Base-by-base conservation (phyloP, 108 stramenopile genomes). In the Fragilaria radians region DNA sequence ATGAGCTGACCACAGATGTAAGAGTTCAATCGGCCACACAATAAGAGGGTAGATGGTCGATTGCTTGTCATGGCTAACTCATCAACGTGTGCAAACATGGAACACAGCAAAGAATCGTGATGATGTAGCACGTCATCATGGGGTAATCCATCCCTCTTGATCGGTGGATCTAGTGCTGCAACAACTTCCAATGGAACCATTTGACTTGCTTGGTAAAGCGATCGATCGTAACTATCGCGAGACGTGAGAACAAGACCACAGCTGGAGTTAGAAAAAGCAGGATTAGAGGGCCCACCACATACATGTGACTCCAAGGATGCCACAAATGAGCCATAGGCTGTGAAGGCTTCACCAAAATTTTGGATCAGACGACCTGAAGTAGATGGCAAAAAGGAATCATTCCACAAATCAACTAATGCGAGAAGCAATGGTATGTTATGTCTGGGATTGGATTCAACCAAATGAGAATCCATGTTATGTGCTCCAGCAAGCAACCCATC, bases 1-100 rank as follows among this genome's bases (percentile, higher is more conserved):
- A 87, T 54, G 0, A 93, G 74, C 62, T 93, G 91, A 9, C 91
- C 91, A 57, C 87, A 89, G 11, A 84, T 58, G 73, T 85, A 93
- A 4, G 88, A 85, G 72, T 89, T 84, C 11, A 79, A 79, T 52
- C 67, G 65, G 7, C 83, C 77, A 57, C 82, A 84, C 25, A 89
- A 30, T 7, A 93, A 22, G 27, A 93, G 54, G 5, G 82, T 64
- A 61, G 83, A 86, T 17, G 91, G 82, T 31, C 77, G 83, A 60
- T 89, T 93, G 23, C 91, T 86, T 23, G 34, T 36, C 25, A 80
- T 78, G 4, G 91, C 91, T 31, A 93, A 50, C 46, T 76, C 82
- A 65, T 93, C 91, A 7, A 86, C 91, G 55, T 85, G 72, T 14
- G 81, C 81, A 60, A 93, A 86, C 47, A 87, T 33, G 0, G 84